A percentile compares a stretch with the other conserved stretches of the same genome.
These are phyloP conservation scores for Lipomyces kockii DNA, from an alignment of 805 yeast genomes.

Conservation along the genomic window DNA sequence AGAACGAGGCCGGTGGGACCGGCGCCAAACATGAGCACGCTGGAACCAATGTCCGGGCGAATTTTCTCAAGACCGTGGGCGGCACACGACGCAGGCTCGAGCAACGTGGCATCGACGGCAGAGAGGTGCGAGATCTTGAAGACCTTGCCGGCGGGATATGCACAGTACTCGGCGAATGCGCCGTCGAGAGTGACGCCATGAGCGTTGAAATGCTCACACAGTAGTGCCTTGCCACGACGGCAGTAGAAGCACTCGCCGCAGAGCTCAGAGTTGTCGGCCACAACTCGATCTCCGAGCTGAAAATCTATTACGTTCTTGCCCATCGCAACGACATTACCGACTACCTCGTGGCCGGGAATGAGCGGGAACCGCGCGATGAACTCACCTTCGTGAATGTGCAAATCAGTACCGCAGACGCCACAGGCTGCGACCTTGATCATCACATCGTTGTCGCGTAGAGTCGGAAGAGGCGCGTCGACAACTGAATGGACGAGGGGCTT, in stretches of 20 bases:
- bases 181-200: slow-evolving; percentile 34
- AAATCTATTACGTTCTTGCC: slow-evolving; percentile 31
- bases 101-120: slow-evolving; percentile 30
- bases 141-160: slow-evolving; percentile 35
- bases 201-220: slow-evolving; percentile 35
- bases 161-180: slow-evolving; percentile 35
- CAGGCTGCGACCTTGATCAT: slow-evolving; percentile 34
- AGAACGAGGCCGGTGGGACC: slow-evolving; percentile 36
- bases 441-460: slow-evolving; percentile 31
- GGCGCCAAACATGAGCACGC: slow-evolving; percentile 36
- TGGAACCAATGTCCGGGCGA: slow-evolving; percentile 32
- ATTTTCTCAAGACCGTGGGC: slow-evolving; percentile 36
- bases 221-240: slow-evolving; percentile 32
- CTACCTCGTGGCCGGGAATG: slow-evolving; percentile 36
- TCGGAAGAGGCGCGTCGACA: slow-evolving; percentile 27
- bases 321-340: slow-evolving; percentile 33
- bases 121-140: slow-evolving; percentile 33
- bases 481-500: slow-evolving; percentile 29
- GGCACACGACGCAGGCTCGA: slow-evolving; percentile 37
- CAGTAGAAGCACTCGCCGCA: slow-evolving; percentile 36
- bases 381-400: slow-evolving; percentile 37
- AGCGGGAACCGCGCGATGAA: slow-evolving; percentile 34
- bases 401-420: slow-evolving; percentile 35
- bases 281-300: slow-evolving; percentile 30
- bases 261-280: slow-evolving; percentile 35